These are phyloP conservation scores for Colletotrichum musae DNA, from an alignment of 2,329 filamentous ascomycete genomes.

Conservation along the genomic window DNA sequence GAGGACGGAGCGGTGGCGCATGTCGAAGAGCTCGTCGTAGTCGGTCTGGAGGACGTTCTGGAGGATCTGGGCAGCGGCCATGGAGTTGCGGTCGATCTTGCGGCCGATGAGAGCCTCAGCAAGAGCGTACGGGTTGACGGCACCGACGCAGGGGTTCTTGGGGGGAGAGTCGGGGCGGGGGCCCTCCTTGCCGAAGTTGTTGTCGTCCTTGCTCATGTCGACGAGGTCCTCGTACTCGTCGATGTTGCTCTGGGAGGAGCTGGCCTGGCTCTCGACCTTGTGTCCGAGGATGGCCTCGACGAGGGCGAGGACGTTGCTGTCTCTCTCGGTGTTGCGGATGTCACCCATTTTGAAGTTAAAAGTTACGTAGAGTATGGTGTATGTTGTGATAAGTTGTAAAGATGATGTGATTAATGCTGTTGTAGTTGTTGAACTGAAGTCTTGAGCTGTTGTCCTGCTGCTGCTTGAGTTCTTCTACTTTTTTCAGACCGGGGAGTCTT, in stretches of 20 bases:
- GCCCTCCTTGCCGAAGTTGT: constrained; percentile 43
- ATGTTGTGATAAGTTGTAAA: constrained; percentile 10
- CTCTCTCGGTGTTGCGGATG: constrained; percentile 35
- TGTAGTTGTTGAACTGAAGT: not conserved
- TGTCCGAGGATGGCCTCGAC: constrained; percentile 56
- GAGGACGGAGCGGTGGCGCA: constrained; percentile 59
- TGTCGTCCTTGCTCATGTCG: constrained; percentile 45
- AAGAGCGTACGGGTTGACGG: constrained; percentile 61
- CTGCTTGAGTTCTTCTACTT: too few relatives aligned
- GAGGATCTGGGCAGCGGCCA: constrained; percentile 52
- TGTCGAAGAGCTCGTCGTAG: constrained; percentile 63
- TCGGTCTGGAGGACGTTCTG: constrained; percentile 61
- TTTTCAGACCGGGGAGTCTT: too few relatives aligned
- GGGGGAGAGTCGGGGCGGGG: constrained; percentile 54
- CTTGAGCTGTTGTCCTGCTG: constrained; percentile 7
- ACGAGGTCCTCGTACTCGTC: constrained; percentile 53
- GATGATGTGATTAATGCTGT: not conserved
- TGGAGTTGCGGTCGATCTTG: constrained; percentile 55
- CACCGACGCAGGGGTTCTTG: constrained; percentile 56
- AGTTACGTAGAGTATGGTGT: constrained; percentile 37
- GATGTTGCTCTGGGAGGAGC: constrained; percentile 45
- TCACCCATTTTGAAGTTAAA: constrained; percentile 41
- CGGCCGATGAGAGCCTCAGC: constrained; percentile 60
- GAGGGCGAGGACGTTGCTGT: constrained; percentile 46
- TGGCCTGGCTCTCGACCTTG: constrained; percentile 47